Base-by-base conservation (phyloP, 805 yeast species). In the Helenozyma rhizophorensis region DNA sequence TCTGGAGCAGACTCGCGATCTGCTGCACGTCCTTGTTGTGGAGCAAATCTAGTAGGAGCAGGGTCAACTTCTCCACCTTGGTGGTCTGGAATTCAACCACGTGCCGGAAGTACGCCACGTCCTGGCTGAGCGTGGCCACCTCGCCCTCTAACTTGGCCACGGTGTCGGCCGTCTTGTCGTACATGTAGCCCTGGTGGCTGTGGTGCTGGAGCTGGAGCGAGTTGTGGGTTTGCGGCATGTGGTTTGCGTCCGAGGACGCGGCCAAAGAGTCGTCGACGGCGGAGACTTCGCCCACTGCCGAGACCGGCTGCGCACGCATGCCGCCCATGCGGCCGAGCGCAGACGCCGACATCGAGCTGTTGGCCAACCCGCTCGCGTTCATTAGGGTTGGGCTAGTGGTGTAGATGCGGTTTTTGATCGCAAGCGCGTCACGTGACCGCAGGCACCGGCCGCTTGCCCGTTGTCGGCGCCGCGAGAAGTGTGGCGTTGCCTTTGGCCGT, bases 41-140 rank as follows among this genome's bases (percentile, higher is more conserved):
- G 25, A 60, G 43, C 35, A 56, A 42, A 10, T 63, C 68, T 16
- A 55, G 45, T 28, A 64, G 52, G 29, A 62, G 45, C 28, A 40
- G 45, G 21, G 65, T 51, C 36, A 65, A 48, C 45, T 65, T 64
- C 28, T 64, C 70, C 28, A 65, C 56, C 42, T 61, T 62, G 34
- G 41, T 48, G 45, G 53, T 55, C 39, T 64, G 70, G 41, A 55
- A 61, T 16, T 62, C 68, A 11, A 65, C 45, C 14, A 63, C 47
- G 29, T 58, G 62, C 28, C 66, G 54, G 18, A 65, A 43, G 36
- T 57, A 61, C 14, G 54, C 53, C 27, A 65, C 46, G 32, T 65
- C 70, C 32, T 58, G 61, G 33, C 43, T 50, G 15, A 52, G 34
- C 14, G 51, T 26, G 16, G 43, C 36, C 3, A 58, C 36, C 36